Conservation (phyloP, 2,329 filamentous ascomycete genomes). For the Metarhizium brunneum region DNA sequence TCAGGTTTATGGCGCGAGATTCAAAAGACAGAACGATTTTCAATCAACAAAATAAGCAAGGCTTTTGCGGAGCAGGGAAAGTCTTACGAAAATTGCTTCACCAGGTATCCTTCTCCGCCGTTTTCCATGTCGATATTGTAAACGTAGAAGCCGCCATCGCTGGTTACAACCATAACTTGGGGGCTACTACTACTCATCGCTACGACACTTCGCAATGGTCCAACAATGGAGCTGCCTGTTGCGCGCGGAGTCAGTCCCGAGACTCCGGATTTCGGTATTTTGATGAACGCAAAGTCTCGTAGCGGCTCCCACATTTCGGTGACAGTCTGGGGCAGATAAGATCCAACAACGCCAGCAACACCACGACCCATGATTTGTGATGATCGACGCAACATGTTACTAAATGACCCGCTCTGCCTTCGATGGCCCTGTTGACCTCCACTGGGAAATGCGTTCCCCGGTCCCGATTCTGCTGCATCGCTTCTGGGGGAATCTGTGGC, state of each 20-base stretch:
- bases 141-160: slow-evolving; percentile 88
- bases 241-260: slow-evolving; percentile 10
- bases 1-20: neutral
- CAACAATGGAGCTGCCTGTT: slow-evolving; percentile 22
- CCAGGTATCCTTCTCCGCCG: slow-evolving; percentile 83
- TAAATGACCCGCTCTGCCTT: slow-evolving; percentile 65
- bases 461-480: slow-evolving; percentile 32
- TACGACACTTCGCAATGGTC: slow-evolving; percentile 78
- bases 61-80: neutral
- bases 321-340: slow-evolving; percentile 85
- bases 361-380: slow-evolving; percentile 88
- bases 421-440: slow-evolving; percentile 24
- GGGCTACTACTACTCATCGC: slow-evolving; percentile 92
- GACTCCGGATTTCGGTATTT: slow-evolving; percentile 58
- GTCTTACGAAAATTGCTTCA: slow-evolving; percentile 87
- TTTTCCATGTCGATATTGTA: slow-evolving; percentile 93
- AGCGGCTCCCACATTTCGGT: slow-evolving; percentile 97
- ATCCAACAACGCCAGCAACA: slow-evolving; percentile 80
- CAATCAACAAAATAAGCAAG: neutral
- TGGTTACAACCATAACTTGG: slow-evolving; percentile 97
- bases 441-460: slow-evolving; percentile 15
- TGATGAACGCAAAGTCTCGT: slow-evolving; percentile 94
- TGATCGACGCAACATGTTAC: slow-evolving; percentile 85
- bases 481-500: slow-evolving; percentile 44
- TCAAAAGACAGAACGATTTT: neutral